A percentile compares a stretch with the other conserved stretches of the same genome.
Conservation (phyloP, 768 basidiomycete genomes). For the Paxillus rubicundulus region DNA sequence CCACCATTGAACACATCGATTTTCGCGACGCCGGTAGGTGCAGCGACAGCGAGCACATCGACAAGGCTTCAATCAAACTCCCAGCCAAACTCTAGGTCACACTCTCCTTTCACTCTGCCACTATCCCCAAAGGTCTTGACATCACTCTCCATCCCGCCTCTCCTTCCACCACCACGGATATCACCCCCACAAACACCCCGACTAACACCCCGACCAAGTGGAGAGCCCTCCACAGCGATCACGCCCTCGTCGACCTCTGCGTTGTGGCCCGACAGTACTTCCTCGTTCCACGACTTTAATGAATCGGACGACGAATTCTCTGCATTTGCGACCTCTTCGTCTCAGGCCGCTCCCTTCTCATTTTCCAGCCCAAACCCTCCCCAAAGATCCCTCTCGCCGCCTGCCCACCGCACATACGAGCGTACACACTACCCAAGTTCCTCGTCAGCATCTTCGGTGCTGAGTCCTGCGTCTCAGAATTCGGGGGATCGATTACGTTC, state of each 20-base stretch:
- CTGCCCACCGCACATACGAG: constrained; percentile 24
- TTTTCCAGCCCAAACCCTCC: constrained; percentile 6
- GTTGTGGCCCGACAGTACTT: neutral
- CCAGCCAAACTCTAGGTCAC: constrained; percentile 16
- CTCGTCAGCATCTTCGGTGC: constrained; percentile 27
- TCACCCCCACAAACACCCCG: constrained; percentile 33
- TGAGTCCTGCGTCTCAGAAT: constrained; percentile 22
- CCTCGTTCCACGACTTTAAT: constrained; percentile 18
- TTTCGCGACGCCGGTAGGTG: neutral
- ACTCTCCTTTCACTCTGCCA: constrained; percentile 20
- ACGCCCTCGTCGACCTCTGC: constrained; percentile 11
- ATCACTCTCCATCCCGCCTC: constrained; percentile 26
- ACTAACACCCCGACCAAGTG: constrained; percentile 29
- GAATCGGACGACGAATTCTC: constrained; percentile 50
- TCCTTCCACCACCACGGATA: constrained; percentile 31
- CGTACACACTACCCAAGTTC: constrained; percentile 21
- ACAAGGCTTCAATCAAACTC: constrained; percentile 18
- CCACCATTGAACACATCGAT: constrained; percentile 2
- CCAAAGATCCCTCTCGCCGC: constrained; percentile 25
- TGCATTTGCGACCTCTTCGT: constrained; percentile 40
- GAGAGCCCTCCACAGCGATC: constrained; percentile 2
- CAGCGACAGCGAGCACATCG: constrained; percentile 7
- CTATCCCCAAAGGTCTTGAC: constrained; percentile 22
- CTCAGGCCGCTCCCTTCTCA: constrained; percentile 3
- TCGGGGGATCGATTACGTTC: constrained; percentile 19